A percentile compares a stretch with the other conserved stretches of the same genome.
phyloP scores from a whole-genome alignment of 1,284 basidiomycete species.

The Trichosporon asahii region DNA sequence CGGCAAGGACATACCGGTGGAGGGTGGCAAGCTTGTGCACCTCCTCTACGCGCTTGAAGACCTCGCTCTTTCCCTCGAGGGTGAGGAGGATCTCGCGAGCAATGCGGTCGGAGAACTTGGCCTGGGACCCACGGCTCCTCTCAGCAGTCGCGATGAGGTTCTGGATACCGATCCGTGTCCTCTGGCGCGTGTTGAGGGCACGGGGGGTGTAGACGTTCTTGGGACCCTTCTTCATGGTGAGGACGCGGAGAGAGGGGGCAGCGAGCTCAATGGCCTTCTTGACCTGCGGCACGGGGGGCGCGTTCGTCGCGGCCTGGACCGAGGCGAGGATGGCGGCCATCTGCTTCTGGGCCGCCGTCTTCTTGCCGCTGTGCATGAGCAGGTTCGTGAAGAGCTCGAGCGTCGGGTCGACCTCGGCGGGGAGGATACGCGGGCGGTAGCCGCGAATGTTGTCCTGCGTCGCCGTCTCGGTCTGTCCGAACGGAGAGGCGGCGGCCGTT shows the following conservation, averaged over 20 bases:
- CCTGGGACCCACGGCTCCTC: constrained; percentile 32
- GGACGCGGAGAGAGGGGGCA: constrained; percentile 62
- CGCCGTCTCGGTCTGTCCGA: neutral
- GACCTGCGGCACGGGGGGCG: constrained; percentile 71
- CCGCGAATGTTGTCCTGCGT: constrained; percentile 25
- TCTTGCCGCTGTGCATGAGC: constrained; percentile 66
- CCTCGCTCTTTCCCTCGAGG: constrained; percentile 60
- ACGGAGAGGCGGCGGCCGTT: neutral
- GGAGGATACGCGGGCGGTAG: constrained; percentile 53
- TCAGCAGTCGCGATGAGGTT: constrained; percentile 66
- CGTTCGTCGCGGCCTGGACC: constrained; percentile 66
- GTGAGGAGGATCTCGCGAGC: constrained; percentile 70
- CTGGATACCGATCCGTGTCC: constrained; percentile 62
- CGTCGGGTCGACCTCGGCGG: constrained; percentile 71
- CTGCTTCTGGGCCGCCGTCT: constrained; percentile 61
- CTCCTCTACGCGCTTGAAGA: constrained; percentile 60
- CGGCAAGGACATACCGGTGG: constrained; percentile 63
- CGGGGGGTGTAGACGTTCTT: constrained; percentile 66
- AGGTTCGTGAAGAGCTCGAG: constrained; percentile 67
- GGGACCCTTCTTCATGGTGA: constrained; percentile 58
- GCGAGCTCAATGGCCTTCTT: constrained; percentile 64
- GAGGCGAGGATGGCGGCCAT: constrained; percentile 60
- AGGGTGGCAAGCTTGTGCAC: constrained; percentile 70
- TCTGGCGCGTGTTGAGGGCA: constrained; percentile 72
- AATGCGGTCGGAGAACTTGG: constrained; percentile 59